Evolutionary conservation across 768 basidiomycete species (phyloP).

Genomic region (Lactarius sp.): DNA sequence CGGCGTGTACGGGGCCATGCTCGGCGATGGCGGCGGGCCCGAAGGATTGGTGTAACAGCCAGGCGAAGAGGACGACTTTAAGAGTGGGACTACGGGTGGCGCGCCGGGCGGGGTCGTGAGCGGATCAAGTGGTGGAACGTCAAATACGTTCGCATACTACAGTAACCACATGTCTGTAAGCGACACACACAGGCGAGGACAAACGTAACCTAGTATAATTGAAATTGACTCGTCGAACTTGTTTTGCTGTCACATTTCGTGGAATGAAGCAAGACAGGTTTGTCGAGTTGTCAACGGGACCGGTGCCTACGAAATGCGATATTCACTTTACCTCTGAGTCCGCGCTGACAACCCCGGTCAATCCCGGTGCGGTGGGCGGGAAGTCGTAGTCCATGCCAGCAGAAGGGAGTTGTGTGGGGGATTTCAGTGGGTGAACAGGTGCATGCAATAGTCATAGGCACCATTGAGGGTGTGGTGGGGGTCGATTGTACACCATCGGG

Average conservation of each 20-base stretch:
- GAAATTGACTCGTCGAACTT: too few relatives aligned
- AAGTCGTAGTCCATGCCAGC: constrained; percentile 50
- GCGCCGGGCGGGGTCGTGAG: constrained; percentile 8
- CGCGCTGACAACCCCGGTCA: too few relatives aligned
- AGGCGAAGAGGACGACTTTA: constrained; percentile 14
- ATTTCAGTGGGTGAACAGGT: constrained; percentile 34
- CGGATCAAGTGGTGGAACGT: constrained; percentile 11
- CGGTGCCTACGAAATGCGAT: too few relatives aligned
- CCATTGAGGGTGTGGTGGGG: constrained; percentile 53
- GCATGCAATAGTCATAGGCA: constrained; percentile 57
- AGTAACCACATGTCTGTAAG: too few relatives aligned
- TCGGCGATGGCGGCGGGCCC: constrained; percentile 19
- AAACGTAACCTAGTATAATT: too few relatives aligned
- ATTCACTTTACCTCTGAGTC: too few relatives aligned
- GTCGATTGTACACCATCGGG: constrained; percentile 58
- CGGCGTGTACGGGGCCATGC: constrained; percentile 20
- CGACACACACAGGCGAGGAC: too few relatives aligned
- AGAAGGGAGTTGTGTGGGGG: constrained; percentile 34
- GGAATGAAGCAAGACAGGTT: too few relatives aligned
- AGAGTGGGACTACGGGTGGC: neutral
- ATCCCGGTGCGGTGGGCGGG: constrained; percentile 29
- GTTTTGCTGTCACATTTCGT: too few relatives aligned
- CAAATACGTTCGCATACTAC: constrained; percentile 14
- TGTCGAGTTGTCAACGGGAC: too few relatives aligned
- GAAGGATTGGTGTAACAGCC: constrained; percentile 21